Percentiles rank a stretch among this genome's conserved stretches.
phyloP scores from a whole-genome alignment of 2,329 filamentous ascomycete species.

The Cadophora malorum region DNA sequence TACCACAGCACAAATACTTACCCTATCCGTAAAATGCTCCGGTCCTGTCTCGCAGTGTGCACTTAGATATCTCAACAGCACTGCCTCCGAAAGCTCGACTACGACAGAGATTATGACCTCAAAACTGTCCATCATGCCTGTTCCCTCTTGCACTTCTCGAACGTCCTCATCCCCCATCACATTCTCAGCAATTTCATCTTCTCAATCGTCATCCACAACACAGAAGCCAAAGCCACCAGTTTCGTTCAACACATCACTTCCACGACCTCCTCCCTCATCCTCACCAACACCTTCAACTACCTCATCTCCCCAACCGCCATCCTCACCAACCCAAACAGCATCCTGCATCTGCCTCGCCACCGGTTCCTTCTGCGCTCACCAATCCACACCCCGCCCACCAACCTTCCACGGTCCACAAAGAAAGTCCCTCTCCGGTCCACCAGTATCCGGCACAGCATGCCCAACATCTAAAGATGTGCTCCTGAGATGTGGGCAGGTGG shows the following conservation, averaged over 20 bases:
- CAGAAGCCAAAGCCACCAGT: neutral
- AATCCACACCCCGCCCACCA: neutral
- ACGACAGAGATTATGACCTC: neutral
- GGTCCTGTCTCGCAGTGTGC: neutral
- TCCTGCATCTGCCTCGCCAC: constrained; percentile 1
- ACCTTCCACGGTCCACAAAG: neutral
- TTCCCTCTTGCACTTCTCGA: neutral
- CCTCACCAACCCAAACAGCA: neutral
- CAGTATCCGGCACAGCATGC: neutral
- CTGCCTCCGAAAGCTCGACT: neutral
- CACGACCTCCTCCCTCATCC: neutral
- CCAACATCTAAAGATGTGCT: neutral
- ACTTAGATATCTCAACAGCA: neutral
- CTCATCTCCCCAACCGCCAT: neutral
- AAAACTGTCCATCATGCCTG: neutral
- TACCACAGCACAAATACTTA: neutral
- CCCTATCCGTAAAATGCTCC: neutral
- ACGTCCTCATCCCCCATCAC: neutral
- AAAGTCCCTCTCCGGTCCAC: neutral
- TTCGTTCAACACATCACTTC: neutral
- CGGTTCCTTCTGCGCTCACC: neutral
- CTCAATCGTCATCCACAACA: neutral
- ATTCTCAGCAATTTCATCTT: neutral
- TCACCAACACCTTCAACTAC: neutral
- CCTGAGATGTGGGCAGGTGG: neutral